Conservation (phyloP, 176 grass and related monocot species). For the Triticum timopheevii region DNA sequence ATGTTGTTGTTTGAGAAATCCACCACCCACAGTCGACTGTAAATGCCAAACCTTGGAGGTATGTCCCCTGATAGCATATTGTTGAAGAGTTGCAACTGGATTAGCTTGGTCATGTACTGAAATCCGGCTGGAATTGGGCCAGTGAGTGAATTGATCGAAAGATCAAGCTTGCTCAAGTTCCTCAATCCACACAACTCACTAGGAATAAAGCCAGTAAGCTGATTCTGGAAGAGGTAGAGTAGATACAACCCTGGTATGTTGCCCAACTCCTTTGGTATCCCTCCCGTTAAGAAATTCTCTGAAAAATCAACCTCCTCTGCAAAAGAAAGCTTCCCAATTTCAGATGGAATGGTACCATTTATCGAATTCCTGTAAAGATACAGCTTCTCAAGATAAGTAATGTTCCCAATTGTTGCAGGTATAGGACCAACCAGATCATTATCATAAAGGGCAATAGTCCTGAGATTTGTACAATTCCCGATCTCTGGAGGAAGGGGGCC, state of each 20-base stretch:
- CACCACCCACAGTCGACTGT: constrained; percentile 87
- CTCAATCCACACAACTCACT: constrained; percentile 59
- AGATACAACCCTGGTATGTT: constrained; percentile 66
- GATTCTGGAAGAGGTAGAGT: constrained; percentile 90
- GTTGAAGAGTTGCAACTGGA: constrained; percentile 85
- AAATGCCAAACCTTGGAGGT: constrained; percentile 80
- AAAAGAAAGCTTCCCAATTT: constrained; percentile 67
- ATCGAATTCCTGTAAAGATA: constrained; percentile 90
- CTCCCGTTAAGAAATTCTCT: constrained; percentile 82
- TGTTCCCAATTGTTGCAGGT: constrained; percentile 70
- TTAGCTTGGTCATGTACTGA: constrained; percentile 79
- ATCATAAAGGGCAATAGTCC: constrained; percentile 72
- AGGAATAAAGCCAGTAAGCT: constrained; percentile 78
- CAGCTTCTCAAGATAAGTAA: constrained; percentile 58
- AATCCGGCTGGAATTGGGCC: constrained; percentile 73
- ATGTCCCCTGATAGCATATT: constrained; percentile 82
- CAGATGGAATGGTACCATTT: constrained; percentile 79
- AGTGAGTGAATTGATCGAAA: constrained; percentile 88
- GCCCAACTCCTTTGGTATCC: constrained; percentile 74
- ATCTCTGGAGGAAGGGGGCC: constrained; percentile 74
- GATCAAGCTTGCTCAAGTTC: constrained; percentile 92
- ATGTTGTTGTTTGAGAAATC: constrained; percentile 95
- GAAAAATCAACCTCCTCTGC: constrained; percentile 90
- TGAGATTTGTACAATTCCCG: constrained; percentile 74
- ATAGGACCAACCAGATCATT: constrained; percentile 79